Conservation (phyloP, 306 rosid species). For the Luffa acutangula region DNA sequence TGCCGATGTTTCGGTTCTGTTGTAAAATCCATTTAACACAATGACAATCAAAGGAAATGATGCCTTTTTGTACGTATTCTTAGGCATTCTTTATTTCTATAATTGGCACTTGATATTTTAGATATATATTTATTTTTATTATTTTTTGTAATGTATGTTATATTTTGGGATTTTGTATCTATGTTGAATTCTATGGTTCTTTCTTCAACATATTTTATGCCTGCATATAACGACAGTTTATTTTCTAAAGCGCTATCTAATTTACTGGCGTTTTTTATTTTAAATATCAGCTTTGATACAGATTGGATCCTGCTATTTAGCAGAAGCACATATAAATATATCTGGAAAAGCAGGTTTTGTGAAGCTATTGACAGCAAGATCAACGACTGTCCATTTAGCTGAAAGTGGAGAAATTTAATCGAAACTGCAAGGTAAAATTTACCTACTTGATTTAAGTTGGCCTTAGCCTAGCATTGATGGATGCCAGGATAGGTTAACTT, state of each 20-base stretch:
- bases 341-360: neutral
- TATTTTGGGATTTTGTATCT: neutral
- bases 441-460: neutral
- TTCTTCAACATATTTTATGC: neutral
- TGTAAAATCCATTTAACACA: conserved; percentile 10
- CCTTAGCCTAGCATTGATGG: neutral
- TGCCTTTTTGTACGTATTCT: neutral
- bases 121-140: neutral
- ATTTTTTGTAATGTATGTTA: neutral
- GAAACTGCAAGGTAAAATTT: neutral
- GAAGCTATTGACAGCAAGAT: neutral
- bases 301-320: neutral
- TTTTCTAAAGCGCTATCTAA: neutral
- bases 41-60: conserved; percentile 1
- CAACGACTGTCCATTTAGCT: neutral
- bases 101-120: neutral
- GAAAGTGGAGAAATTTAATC: neutral
- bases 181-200: neutral
- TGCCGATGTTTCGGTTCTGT: neutral
- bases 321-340: neutral
- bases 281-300: neutral
- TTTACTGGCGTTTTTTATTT: neutral
- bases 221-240: neutral
- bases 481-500: neutral
- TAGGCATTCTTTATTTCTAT: neutral